These are phyloP conservation scores for Colletotrichum sp. DNA, from an alignment of 2,329 filamentous ascomycete genomes.

Conservation along the genomic window DNA sequence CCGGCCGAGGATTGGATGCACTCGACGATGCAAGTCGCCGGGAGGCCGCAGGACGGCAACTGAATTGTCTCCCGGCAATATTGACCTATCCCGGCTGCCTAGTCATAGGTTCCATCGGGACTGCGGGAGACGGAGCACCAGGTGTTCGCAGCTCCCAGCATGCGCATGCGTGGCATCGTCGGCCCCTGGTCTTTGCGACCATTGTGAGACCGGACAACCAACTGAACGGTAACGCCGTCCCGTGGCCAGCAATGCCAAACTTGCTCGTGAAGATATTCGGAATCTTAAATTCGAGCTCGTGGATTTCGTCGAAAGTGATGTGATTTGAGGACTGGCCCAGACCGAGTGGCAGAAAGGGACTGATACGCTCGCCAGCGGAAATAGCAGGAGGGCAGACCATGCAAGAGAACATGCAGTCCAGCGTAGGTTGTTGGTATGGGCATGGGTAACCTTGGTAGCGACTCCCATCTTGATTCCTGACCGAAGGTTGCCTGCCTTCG, in stretches of 20 bases:
- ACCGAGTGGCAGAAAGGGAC: conserved; percentile 49
- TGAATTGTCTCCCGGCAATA: conserved; percentile 68
- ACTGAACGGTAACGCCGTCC: conserved; percentile 62
- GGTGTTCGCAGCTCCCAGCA: conserved; percentile 63
- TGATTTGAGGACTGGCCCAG: conserved; percentile 64
- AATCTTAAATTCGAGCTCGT: conserved; percentile 68
- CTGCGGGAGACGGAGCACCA: conserved; percentile 66
- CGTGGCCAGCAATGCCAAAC: conserved; percentile 67
- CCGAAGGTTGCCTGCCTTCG: conserved; percentile 62
- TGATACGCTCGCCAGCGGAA: conserved; percentile 55
- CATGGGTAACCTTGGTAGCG: conserved; percentile 56
- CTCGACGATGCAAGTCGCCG: conserved; percentile 69
- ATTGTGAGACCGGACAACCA: conserved; percentile 60
- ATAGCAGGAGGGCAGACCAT: conserved; percentile 66
- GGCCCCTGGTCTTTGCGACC: conserved; percentile 55
- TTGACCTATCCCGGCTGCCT: conserved; percentile 61
- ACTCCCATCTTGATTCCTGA: conserved; percentile 63
- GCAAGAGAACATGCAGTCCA: conserved; percentile 62
- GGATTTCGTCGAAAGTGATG: conserved; percentile 61
- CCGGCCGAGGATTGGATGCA: conserved; percentile 64
- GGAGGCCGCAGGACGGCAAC: conserved; percentile 61
- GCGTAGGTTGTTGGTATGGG: conserved; percentile 54
- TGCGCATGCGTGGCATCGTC: conserved; percentile 60
- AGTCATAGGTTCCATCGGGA: conserved; percentile 65
- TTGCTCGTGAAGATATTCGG: conserved; percentile 70